phyloP scores from a whole-genome alignment of 192 early-diverging fungal genomes.

The Entomortierella beljakovae region DNA sequence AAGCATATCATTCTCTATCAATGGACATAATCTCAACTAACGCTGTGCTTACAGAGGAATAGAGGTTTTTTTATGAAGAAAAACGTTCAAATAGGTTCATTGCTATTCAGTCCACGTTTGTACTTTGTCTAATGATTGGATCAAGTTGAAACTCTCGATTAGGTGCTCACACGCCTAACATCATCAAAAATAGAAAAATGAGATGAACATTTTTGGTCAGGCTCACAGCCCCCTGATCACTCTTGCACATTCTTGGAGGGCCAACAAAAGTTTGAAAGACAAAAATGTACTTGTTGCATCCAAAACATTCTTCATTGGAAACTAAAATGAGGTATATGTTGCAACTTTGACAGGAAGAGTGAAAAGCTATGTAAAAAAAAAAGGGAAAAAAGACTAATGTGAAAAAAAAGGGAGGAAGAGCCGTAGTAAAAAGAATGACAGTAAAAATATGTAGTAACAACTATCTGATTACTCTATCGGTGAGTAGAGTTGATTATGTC shows the following conservation, averaged over 20 bases:
- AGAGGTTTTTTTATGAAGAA: too few species aligned
- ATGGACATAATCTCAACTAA: too few species aligned
- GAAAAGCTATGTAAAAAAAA: background rate
- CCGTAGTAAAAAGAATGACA: background rate
- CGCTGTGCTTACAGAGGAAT: too few species aligned
- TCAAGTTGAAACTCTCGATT: background rate
- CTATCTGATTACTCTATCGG: slow-evolving; percentile 15
- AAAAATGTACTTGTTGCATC: background rate
- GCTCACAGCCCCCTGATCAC: background rate
- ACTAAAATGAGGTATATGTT: background rate
- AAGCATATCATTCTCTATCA: too few species aligned
- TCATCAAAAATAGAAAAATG: background rate
- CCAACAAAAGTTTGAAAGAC: too few species aligned
- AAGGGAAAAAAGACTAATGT: too few species aligned
- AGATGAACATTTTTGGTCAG: background rate
- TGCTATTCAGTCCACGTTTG: too few species aligned
- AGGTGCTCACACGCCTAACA: background rate
- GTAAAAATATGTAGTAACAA: background rate
- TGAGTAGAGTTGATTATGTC: slow-evolving; percentile 6
- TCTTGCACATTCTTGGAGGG: background rate
- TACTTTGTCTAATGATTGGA: background rate
- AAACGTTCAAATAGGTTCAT: too few species aligned
- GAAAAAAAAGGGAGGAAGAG: background rate
- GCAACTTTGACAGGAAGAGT: background rate
- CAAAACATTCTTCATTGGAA: background rate